These are phyloP conservation scores for Aspergillus quadricinctus DNA, from an alignment of 2,329 filamentous ascomycete species.

Conservation along the genomic window DNA sequence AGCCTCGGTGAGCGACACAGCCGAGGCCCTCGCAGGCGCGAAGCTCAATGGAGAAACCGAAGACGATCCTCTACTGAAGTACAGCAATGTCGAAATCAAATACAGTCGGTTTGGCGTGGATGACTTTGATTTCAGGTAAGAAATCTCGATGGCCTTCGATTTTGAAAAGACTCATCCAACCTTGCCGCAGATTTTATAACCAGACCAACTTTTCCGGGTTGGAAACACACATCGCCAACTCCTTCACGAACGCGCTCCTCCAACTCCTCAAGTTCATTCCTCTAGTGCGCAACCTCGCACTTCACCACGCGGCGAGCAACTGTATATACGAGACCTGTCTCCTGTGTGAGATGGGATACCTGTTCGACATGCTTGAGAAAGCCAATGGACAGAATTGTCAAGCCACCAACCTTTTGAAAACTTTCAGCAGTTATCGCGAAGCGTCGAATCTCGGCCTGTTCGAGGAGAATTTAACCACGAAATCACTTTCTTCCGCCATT, in stretches of 20 bases:
- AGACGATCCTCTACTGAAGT: slow-evolving; percentile 80
- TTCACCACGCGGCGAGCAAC: slow-evolving; percentile 81
- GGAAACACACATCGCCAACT: slow-evolving; percentile 95
- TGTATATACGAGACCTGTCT: slow-evolving; percentile 81
- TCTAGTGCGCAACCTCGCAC: slow-evolving; percentile 76
- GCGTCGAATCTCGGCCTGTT: slow-evolving; percentile 73
- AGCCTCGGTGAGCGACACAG: slow-evolving; percentile 50
- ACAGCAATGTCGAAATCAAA: slow-evolving; percentile 93
- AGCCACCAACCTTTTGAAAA: slow-evolving; percentile 89
- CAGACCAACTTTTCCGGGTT: slow-evolving; percentile 86
- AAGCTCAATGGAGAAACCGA: slow-evolving; percentile 69
- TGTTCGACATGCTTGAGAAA: slow-evolving; percentile 98
- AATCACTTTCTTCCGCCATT: slow-evolving; percentile 73
- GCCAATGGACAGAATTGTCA: slow-evolving; percentile 92
- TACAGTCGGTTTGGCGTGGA: slow-evolving; percentile 99
- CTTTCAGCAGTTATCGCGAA: slow-evolving; percentile 77
- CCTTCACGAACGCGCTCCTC: slow-evolving; percentile 87
- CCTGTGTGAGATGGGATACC: slow-evolving; percentile 87
- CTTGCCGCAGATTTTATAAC: slow-evolving; percentile 72
- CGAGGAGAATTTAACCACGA: slow-evolving; percentile 73
- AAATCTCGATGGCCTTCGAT: slow-evolving; percentile 30
- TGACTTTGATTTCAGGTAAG: slow-evolving; percentile 97
- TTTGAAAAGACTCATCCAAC: neutral
- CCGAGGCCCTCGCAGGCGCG: slow-evolving; percentile 62
- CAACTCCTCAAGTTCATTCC: slow-evolving; percentile 92